Evolutionary conservation across 169 alveolate genomes (phyloP).

Genomic region (Plasmodium cynomolgi): DNA sequence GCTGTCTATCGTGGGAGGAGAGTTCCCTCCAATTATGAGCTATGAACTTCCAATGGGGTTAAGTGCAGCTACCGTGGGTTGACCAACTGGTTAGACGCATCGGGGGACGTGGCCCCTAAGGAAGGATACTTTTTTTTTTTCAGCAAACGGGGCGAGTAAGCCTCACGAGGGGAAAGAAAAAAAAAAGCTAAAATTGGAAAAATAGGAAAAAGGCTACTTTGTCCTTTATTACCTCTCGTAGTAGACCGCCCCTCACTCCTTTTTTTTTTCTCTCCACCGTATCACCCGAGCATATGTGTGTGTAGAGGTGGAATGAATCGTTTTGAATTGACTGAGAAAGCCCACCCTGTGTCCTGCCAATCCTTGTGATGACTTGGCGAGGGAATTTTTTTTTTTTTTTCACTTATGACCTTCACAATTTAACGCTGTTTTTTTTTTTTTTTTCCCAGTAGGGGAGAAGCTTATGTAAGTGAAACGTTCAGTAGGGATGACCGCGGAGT

Average conservation of each 20-base stretch:
- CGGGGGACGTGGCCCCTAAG: background rate
- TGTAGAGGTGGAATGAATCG: background rate
- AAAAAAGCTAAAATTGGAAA: background rate
- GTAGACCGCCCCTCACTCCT: background rate
- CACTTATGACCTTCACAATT: background rate
- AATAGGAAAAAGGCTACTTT: background rate
- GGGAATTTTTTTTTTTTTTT: background rate
- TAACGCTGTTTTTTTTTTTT: background rate
- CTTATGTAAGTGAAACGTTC: background rate
- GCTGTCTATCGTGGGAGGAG: background rate
- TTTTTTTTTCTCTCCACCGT: background rate
- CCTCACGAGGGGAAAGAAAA: background rate
- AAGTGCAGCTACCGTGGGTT: background rate
- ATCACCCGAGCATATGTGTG: background rate
- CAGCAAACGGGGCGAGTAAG: background rate
- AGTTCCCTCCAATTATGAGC: background rate
- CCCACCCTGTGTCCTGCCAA: background rate
- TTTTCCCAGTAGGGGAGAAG: background rate
- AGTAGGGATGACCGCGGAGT: background rate
- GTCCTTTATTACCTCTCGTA: background rate
- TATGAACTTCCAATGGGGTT: background rate
- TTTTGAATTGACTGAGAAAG: background rate
- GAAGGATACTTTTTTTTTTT: background rate
- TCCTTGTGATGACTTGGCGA: background rate
- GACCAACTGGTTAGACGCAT: background rate